These are phyloP conservation scores for Prunus campanulata DNA, from an alignment of 306 rosid species.

Conservation along the genomic window DNA sequence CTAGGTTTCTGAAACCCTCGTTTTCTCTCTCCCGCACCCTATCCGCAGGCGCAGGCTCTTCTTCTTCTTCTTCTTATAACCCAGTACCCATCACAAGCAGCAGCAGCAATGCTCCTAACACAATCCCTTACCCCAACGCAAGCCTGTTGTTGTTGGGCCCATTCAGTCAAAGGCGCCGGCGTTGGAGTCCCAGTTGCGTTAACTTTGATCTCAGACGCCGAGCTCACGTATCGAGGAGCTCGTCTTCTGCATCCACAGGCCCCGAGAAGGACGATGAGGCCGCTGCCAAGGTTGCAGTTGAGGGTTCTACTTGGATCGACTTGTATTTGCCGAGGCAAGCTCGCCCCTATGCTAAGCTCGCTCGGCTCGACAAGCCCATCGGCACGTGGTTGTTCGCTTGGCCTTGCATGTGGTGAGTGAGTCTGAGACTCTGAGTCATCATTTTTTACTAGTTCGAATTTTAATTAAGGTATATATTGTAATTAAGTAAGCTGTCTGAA, in stretches of 20 bases:
- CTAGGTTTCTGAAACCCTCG: no score
- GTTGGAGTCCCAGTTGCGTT: neutral
- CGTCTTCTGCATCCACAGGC: constrained; percentile 40
- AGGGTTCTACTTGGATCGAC: constrained; percentile 57
- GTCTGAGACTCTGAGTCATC: neutral
- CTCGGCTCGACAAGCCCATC: constrained; percentile 88
- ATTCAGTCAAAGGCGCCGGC: no score
- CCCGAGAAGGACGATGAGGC: constrained; percentile 33
- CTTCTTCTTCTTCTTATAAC: no score
- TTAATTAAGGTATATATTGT: no score
- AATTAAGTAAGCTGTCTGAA: no score
- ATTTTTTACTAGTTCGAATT: neutral
- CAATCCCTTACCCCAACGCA: no score
- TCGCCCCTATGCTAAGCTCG: constrained; percentile 83
- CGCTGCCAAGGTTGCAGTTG: constrained; percentile 4
- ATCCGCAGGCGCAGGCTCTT: no score
- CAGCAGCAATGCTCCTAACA: no score
- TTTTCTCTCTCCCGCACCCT: no score
- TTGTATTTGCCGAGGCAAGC: constrained; percentile 54
- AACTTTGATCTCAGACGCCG: constrained; percentile 28
- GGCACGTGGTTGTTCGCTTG: constrained; percentile 91
- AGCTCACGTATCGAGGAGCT: constrained; percentile 37
- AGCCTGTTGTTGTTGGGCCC: no score
- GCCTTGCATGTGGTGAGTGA: constrained; percentile 87
- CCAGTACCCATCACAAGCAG: no score